Percentiles rank a stretch among this genome's conserved stretches.
Conservation (phyloP, 208 protist species). For the Lotmaria passim region DNA sequence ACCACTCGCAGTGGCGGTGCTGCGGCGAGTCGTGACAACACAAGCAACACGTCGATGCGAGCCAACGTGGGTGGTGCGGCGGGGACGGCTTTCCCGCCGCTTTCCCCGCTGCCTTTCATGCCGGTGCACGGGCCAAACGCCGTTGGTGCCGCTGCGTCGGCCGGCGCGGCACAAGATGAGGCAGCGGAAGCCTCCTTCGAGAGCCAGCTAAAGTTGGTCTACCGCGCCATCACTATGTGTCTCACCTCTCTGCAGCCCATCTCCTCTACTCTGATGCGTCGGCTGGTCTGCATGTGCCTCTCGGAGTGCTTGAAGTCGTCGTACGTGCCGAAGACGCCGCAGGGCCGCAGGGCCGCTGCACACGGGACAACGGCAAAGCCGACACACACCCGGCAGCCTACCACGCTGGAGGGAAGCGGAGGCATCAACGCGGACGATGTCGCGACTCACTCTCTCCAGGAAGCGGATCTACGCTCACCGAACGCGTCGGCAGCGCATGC, state of each 20-base stretch:
- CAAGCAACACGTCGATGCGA: background rate
- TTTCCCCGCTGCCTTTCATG: background rate
- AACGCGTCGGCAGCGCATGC: background rate
- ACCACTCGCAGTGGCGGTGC: background rate
- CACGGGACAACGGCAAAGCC: background rate
- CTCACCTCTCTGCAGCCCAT: slow-evolving; percentile 41
- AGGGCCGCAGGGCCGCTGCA: background rate
- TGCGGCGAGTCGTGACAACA: too few species aligned
- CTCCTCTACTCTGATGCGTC: slow-evolving; percentile 14
- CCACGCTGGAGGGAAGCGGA: background rate
- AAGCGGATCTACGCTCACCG: background rate
- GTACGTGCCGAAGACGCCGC: slow-evolving; percentile 16
- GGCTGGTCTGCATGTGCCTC: slow-evolving; percentile 18
- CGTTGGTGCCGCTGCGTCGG: background rate
- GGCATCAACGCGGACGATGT: background rate
- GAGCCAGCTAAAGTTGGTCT: slow-evolving; percentile 37
- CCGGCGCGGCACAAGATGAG: slow-evolving; percentile 1
- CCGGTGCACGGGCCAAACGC: background rate
- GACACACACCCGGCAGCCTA: background rate
- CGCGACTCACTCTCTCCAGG: background rate
- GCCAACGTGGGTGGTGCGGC: background rate
- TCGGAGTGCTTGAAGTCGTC: slow-evolving; percentile 41
- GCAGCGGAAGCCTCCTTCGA: slow-evolving; percentile 9
- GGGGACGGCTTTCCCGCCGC: background rate
- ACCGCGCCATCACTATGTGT: slow-evolving; percentile 41